Base-by-base conservation (phyloP, 164 flowering plant genomes). In the Umbellularia californica region DNA sequence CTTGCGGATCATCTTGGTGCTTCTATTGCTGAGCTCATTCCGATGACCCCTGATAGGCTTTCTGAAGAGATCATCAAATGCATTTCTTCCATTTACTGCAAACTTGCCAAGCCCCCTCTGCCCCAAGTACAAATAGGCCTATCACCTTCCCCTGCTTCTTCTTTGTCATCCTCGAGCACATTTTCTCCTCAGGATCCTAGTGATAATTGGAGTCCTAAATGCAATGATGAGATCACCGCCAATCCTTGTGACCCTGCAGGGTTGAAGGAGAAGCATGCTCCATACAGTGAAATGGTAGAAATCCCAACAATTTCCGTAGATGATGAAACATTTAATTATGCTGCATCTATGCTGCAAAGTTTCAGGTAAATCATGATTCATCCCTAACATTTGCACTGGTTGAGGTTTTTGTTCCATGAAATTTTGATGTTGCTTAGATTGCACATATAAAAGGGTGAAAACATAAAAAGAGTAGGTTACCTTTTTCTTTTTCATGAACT, bases 31-130 rank as follows among this genome's bases (percentile, higher is more conserved):
- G 85, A 84, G 75, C 25, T 78, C 50, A 68, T 74, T 65, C 75
- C 81, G 11, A 63, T 70, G 33, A 77, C 83, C 50, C 89, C 95
- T 3, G 79, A 83, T 76, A 81, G 74, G 65, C 88, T 89, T 73
- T 89, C 95, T 58, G 93, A 88, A 76, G 89, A 87, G 13, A 87
- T 89, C 23, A 60, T 89, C 50, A 86, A 82, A 78, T 91, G 92
- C 85, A 87, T 91, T 74, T 82, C 89, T 72, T 77, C 92, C 51
- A 86, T 89, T 64, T 91, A 86, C 70, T 87, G 87, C 86, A 86
- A 82, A 69, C 81, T 91, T 72, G 79, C 88, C 24, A 62, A 77
- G 58, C 84, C 82, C 62, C 58, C 80, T 68, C 69, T 35, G 7
- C 64, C 77, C 17, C 69, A 76, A 20, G 58, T 60, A 47, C 81